phyloP scores from a whole-genome alignment of 805 yeast genomes.

The Teunomyces tritomae region DNA sequence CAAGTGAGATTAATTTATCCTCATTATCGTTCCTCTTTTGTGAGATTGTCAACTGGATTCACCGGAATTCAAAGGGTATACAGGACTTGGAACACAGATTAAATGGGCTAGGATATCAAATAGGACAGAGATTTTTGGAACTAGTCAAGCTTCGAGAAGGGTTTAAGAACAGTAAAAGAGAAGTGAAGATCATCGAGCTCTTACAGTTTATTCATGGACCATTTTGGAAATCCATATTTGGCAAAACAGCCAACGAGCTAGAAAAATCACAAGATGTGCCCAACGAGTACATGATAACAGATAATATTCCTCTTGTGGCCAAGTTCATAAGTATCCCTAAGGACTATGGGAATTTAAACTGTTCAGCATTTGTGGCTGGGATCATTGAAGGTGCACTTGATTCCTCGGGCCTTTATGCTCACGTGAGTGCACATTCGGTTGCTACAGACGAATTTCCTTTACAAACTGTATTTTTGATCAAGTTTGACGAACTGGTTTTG shows the following conservation, averaged over 20 bases:
- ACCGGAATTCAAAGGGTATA: conserved; percentile 60
- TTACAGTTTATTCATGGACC: conserved; percentile 69
- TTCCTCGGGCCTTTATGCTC: conserved; percentile 66
- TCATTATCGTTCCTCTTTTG: conserved; percentile 67
- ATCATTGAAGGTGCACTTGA: conserved; percentile 80
- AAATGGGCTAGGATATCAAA: conserved; percentile 71
- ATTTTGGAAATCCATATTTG: conserved; percentile 74
- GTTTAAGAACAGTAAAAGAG: conserved; percentile 58
- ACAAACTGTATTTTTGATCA: conserved; percentile 73
- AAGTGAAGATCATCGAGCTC: conserved; percentile 61
- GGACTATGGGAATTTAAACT: conserved; percentile 73
- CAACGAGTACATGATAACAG: conserved; percentile 76
- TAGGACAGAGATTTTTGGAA: conserved; percentile 73
- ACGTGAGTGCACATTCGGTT: conserved; percentile 80
- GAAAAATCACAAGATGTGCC: conserved; percentile 71
- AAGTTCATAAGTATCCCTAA: conserved; percentile 74
- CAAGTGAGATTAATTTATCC: conserved; percentile 64
- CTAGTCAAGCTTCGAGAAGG: conserved; percentile 69
- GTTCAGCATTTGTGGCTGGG: conserved; percentile 84
- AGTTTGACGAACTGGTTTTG: conserved; percentile 59
- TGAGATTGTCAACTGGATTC: conserved; percentile 67
- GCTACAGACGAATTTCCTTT: conserved; percentile 57
- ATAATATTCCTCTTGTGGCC: conserved; percentile 68
- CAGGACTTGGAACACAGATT: conserved; percentile 57
- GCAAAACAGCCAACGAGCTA: conserved; percentile 68